phyloP scores from a whole-genome alignment of 73 alveolate genomes.

The Paramecium sexaurelia region DNA sequence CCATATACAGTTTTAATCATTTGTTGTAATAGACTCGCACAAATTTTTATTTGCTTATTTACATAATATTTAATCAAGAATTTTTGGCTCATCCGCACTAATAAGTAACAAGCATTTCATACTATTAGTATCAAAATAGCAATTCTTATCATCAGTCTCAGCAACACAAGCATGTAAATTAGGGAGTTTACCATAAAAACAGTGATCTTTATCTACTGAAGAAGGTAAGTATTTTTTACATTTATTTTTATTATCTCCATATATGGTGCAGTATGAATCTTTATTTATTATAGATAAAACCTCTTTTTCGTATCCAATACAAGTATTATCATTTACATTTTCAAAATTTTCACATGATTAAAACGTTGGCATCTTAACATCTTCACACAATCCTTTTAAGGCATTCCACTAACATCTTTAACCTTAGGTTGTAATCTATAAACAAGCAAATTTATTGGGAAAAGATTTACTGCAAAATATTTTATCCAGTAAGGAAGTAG shows the following conservation, averaged over 20 bases:
- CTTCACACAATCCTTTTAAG: neutral
- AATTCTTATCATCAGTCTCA: neutral
- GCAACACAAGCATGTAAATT: conserved; percentile 24
- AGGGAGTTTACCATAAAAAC: neutral
- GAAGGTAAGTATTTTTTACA: neutral
- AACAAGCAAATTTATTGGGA: neutral
- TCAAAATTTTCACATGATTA: neutral
- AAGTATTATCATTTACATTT: neutral
- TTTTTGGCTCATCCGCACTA: neutral
- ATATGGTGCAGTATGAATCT: neutral
- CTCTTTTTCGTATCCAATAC: neutral
- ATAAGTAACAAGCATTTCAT: neutral
- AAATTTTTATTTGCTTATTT: neutral
- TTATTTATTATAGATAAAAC: neutral
- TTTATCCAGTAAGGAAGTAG: neutral
- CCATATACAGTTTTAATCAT: neutral
- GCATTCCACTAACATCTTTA: neutral
- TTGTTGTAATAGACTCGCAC: neutral
- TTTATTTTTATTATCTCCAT: neutral
- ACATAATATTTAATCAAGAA: neutral
- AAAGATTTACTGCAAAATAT: neutral
- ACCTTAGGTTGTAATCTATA: neutral
- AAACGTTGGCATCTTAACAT: neutral
- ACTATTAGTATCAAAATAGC: neutral
- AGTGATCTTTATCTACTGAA: neutral